A percentile compares a stretch with the other conserved stretches of the same genome.
Evolutionary conservation across 306 rosid genomes (phyloP).

Genomic region (Leucaena leucocephala): DNA sequence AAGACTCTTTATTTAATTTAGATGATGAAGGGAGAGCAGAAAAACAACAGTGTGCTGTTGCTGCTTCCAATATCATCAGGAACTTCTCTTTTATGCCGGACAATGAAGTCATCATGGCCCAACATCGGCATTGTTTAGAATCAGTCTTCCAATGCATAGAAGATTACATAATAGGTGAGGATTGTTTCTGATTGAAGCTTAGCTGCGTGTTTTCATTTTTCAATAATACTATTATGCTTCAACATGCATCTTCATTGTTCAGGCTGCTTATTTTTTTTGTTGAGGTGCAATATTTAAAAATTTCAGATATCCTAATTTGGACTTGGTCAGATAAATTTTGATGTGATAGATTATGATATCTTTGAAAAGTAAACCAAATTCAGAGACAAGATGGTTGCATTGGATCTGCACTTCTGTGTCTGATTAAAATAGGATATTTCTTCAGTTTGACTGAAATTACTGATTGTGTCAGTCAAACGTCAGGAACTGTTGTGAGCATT

Average conservation of each 20-base stretch:
- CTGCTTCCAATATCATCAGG: constrained; percentile 88
- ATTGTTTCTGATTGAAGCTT: constrained; percentile 24
- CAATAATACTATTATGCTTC: neutral
- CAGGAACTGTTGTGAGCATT: neutral
- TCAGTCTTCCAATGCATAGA: constrained; percentile 89
- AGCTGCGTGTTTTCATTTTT: constrained; percentile 17
- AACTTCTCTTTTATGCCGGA: constrained; percentile 99
- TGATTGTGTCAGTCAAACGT: neutral
- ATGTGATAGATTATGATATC: constrained; percentile 5
- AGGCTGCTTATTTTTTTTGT: neutral
- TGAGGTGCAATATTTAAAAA: constrained; percentile 25
- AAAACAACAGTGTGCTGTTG: constrained; percentile 90
- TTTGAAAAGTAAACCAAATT: neutral
- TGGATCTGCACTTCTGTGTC: constrained; percentile 6
- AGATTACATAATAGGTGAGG: constrained; percentile 70
- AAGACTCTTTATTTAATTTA: constrained; percentile 85
- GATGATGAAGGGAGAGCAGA: constrained; percentile 95
- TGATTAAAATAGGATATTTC: neutral
- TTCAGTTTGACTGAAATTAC: neutral
- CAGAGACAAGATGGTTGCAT: neutral
- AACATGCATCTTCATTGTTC: constrained; percentile 3
- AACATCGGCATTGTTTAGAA: constrained; percentile 90
- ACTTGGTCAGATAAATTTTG: constrained; percentile 11
- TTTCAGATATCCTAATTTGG: neutral
- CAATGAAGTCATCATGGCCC: constrained; percentile 94